Evolutionary conservation across 345 rosid genomes (phyloP), one percentile per base, ranked within the genome.

Genomic region (Combretum micranthum): DNA sequence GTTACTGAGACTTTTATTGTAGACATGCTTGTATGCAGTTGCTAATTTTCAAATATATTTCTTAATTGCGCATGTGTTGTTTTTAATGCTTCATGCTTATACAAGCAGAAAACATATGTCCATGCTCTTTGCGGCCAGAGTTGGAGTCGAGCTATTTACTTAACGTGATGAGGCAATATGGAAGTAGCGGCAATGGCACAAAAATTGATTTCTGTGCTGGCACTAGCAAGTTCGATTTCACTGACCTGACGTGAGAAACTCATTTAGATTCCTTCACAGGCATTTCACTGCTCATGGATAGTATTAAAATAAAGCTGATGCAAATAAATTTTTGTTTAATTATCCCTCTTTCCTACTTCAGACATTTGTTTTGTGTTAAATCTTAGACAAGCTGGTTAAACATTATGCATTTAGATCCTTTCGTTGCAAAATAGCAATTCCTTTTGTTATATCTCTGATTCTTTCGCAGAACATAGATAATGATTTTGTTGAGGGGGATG

Each of bases 201-300:
- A 63, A 47, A 48, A 46, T 63, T 54, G 66, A 63, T 21, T 47
- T 63, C 53, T 42, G 60, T 63, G 60, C 50, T 2, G 44, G 53
- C 53, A 42, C 66, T 9, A 50, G 52, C 18, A 77, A 72, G 64
- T 68, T 86, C 32, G 92, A 89, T 81, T 83, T 80, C 63, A 80
- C 78, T 4, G 97, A 89, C 69, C 81, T 89, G 58, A 86, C 97
- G 97, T 89, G 79, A 62, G 84, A 63, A 60, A 55, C 23, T 15
- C 53, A 47, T 52, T 14, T 43, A 44, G 39, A 32, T 32, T 32
- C 39, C 9, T 32, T 32, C 5, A 5, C 5, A 5, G 39, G 39
- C 39, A 32, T 4, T 32, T 32, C 39, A 32, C 39, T 5, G 10
- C 39, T 32, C 39, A 32, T 32, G 39, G 39, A 11, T 32, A 32